phyloP scores from a whole-genome alignment of 352 stramenopile species.

The Phytophthora crassamura region DNA sequence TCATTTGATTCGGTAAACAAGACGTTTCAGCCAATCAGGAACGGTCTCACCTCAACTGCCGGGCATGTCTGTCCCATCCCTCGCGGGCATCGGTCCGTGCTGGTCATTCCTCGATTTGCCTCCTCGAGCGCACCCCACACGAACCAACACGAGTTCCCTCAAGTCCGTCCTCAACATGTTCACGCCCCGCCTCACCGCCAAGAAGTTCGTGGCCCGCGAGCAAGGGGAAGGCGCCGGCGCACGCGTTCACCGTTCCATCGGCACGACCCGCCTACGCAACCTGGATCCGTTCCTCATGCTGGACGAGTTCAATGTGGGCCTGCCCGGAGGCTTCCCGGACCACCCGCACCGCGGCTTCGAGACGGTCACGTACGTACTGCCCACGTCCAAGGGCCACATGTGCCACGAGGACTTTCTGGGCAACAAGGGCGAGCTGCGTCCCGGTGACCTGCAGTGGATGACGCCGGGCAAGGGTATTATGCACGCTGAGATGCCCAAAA shows the following conservation, averaged over 20 bases:
- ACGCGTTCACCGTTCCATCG: conserved; percentile 46
- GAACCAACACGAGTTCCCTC: conserved; percentile 24
- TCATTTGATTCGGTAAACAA: conserved; percentile 18
- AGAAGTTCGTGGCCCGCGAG: conserved; percentile 43
- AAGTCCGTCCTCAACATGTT: conserved; percentile 37
- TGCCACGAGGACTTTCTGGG: conserved; percentile 83
- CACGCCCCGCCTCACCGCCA: conserved; percentile 28
- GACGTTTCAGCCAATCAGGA: conserved; percentile 12
- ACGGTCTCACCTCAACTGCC: conserved; percentile 11
- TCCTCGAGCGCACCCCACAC: conserved; percentile 3
- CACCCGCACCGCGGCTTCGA: conserved; percentile 93
- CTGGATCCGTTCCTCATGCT: conserved; percentile 66
- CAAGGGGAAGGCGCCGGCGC: conserved; percentile 48
- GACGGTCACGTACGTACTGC: conserved; percentile 90
- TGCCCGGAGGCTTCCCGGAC: conserved; percentile 83
- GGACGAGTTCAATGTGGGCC: conserved; percentile 50
- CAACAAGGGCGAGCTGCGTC: conserved; percentile 49
- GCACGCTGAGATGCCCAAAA: conserved; percentile 60
- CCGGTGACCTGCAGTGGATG: conserved; percentile 68
- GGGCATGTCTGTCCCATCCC: too few species aligned
- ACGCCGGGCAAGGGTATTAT: conserved; percentile 54
- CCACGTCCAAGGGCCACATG: conserved; percentile 74
- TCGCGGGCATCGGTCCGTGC: neutral
- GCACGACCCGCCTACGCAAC: conserved; percentile 34
- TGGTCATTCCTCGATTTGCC: conserved; percentile 25